phyloP scores from a whole-genome alignment of 352 stramenopile species.

The Phytophthora podocarpi region DNA sequence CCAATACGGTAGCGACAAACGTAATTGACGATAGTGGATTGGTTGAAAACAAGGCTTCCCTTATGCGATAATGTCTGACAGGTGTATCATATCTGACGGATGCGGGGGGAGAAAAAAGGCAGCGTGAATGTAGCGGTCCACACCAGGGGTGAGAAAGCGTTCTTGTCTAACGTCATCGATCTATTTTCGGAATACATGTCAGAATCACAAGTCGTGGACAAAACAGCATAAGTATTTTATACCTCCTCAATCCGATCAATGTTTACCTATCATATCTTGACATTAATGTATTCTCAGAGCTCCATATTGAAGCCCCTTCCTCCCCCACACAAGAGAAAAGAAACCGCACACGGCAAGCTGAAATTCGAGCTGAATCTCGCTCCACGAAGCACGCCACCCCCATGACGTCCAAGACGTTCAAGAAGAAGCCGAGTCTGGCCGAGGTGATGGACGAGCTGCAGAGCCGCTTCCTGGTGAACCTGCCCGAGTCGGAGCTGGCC shows the following conservation, averaged over 20 bases:
- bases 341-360: slow-evolving; percentile 34
- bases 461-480: slow-evolving; percentile 95
- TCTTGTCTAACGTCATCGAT: background rate
- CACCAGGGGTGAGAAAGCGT: background rate
- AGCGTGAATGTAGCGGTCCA: background rate
- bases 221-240: background rate
- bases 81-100: slow-evolving; percentile 8
- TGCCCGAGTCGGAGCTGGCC: slow-evolving; percentile 89
- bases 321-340: slow-evolving; percentile 37
- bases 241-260: background rate
- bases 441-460: slow-evolving; percentile 96
- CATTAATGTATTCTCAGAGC: slow-evolving; percentile 2
- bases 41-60: no score
- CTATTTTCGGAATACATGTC: background rate
- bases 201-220: background rate
- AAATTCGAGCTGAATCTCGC: slow-evolving; percentile 9
- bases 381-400: background rate
- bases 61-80: background rate
- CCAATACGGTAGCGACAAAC: no score
- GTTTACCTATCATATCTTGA: background rate
- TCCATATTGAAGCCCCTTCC: slow-evolving; percentile 24
- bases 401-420: slow-evolving; percentile 36
- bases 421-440: slow-evolving; percentile 67
- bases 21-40: no score
- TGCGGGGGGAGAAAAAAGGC: slow-evolving; percentile 19